Conservation (phyloP, 2,329 filamentous ascomycete genomes). For the Rutstroemia sydowiana region DNA sequence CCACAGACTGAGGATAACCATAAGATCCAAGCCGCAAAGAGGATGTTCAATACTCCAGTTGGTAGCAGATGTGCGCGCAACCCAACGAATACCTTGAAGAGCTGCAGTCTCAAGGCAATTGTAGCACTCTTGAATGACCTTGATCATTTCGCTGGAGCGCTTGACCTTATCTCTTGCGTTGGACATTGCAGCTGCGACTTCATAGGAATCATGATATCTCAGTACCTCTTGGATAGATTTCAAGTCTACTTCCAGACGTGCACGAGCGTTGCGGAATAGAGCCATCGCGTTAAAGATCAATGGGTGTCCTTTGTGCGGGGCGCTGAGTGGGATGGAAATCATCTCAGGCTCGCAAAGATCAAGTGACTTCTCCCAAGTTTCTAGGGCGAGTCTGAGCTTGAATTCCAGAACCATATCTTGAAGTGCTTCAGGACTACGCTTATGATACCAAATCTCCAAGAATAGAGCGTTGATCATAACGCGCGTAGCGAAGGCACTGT, state of each 20-base stretch:
- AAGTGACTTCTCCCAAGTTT: conserved; percentile 98
- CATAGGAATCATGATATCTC: conserved; percentile 93
- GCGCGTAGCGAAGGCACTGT: conserved; percentile 93
- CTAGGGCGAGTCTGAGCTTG: conserved; percentile 88
- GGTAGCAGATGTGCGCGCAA: conserved; percentile 92
- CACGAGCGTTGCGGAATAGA: conserved; percentile 88
- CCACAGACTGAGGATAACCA: conserved; percentile 97
- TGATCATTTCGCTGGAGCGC: conserved; percentile 94
- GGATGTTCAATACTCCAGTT: conserved; percentile 99
- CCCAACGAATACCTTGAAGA: conserved; percentile 91
- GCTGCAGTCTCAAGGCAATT: conserved; percentile 96
- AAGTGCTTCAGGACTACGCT: conserved; percentile 92
- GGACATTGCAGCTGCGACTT: conserved; percentile 95
- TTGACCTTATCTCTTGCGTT: conserved; percentile 89
- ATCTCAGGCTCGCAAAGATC: conserved; percentile 88
- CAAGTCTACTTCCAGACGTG: conserved; percentile 86
- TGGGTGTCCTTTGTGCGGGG: conserved; percentile 91
- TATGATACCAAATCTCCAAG: conserved; percentile 98
- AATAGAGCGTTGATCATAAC: conserved; percentile 99
- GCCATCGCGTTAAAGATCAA: conserved; percentile 98
- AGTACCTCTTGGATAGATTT: conserved; percentile 91
- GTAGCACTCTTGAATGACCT: conserved; percentile 96
- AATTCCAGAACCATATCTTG: conserved; percentile 98
- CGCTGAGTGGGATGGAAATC: conserved; percentile 80
- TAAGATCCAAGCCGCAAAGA: conserved; percentile 90